Evolutionary conservation across 495 filamentous ascomycete species (phyloP).

Genomic region (Emericellopsis terricola): DNA sequence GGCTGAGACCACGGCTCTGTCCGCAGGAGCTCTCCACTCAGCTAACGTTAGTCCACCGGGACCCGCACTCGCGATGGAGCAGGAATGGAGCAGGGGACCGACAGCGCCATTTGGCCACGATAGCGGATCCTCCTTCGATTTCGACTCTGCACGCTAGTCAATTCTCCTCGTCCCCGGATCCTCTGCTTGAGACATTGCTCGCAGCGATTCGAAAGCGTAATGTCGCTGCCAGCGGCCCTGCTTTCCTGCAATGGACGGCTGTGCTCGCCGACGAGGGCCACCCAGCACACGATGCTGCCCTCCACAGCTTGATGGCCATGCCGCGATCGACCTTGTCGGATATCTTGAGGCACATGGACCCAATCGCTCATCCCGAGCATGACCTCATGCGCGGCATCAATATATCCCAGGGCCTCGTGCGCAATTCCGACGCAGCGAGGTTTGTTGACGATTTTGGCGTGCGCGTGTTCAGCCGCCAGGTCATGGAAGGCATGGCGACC

Average conservation of each 20-base stretch:
- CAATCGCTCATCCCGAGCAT: constrained; percentile 7
- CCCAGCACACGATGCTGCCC: background rate
- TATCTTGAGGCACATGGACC: constrained; percentile 17
- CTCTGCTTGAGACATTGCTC: background rate
- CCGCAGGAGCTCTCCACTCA: no score
- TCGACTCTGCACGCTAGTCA: no score
- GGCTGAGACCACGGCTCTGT: no score
- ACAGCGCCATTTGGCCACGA: background rate
- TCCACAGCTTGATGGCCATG: background rate
- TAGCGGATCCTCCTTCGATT: background rate
- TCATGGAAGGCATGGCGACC: constrained; percentile 8
- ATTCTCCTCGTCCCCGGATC: background rate
- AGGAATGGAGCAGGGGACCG: background rate
- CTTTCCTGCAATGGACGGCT: background rate
- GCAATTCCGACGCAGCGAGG: constrained; percentile 7
- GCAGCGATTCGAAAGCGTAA: background rate
- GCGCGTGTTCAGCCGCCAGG: constrained; percentile 8
- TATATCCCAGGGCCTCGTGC: constrained; percentile 11
- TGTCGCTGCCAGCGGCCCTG: background rate
- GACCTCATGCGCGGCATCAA: constrained; percentile 9
- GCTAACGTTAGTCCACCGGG: background rate
- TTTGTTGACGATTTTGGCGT: constrained; percentile 15
- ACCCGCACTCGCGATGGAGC: background rate
- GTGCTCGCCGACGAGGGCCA: background rate
- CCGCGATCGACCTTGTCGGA: constrained; percentile 19